phyloP scores from a whole-genome alignment of 2,329 filamentous ascomycete species.

The Nothopassalora personata region DNA sequence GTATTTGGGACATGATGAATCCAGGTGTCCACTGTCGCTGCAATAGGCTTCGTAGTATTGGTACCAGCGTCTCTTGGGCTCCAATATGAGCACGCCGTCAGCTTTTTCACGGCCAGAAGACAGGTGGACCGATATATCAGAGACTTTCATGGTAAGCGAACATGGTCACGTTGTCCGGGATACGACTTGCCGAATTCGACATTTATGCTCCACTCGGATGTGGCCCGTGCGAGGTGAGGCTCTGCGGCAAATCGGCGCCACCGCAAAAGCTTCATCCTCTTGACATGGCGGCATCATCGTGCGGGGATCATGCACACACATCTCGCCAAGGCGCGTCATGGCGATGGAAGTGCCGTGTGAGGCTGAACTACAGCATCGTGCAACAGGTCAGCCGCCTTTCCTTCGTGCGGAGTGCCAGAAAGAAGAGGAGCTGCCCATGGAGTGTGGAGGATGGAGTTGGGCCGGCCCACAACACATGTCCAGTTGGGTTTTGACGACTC shows the following conservation, averaged over 20 bases:
- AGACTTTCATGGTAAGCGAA: background rate
- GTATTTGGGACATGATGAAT: too few species aligned
- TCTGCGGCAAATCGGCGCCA: background rate
- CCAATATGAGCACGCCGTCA: background rate
- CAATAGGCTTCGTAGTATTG: too few species aligned
- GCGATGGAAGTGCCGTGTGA: background rate
- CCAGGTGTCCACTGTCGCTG: too few species aligned
- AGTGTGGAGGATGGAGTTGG: background rate
- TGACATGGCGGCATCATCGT: background rate
- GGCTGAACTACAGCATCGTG: background rate
- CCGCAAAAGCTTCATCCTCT: background rate
- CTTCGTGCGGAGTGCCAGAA: background rate
- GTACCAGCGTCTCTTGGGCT: too few species aligned
- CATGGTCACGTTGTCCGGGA: background rate
- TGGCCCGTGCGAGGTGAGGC: background rate
- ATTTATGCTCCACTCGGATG: background rate
- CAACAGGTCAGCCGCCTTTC: background rate
- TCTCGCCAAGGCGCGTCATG: background rate
- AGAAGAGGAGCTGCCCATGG: background rate
- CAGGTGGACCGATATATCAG: background rate
- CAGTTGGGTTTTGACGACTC: background rate
- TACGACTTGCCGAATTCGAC: background rate
- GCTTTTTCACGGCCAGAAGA: background rate
- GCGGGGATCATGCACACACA: background rate
- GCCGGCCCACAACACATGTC: background rate